Base-by-base conservation (phyloP, 2,329 filamentous ascomycete species). In the Penicillium aurantiogriseum region DNA sequence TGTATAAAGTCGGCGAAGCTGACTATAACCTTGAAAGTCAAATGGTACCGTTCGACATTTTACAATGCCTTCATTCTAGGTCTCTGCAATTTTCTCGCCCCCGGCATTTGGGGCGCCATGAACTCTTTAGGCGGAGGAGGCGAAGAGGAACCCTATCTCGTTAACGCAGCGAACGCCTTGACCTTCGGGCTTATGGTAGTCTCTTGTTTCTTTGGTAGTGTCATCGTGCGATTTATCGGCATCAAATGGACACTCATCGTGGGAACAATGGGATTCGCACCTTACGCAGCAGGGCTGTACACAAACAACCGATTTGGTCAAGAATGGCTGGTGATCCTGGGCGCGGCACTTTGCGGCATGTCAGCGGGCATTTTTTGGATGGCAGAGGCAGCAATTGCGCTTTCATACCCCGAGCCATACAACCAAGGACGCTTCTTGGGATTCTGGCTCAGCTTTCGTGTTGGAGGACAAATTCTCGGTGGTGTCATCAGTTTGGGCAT, bases 281-380 rank as follows among this genome's bases (percentile, higher is more conserved):
- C 87, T 0, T 91, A 83, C 61, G 87, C 88, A 0, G 88, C 88
- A 0, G 88, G 86, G 0, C 74, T 91, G 0, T 91, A 91, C 70
- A 84, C 82, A 3, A 89, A 91, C 72, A 91, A 90, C 67, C 81
- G 88, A 0, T 91, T 82, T 65, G 86, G 86, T 1, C 84, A 76
- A 0, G 82, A 87, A 62, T 91, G 88, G 88, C 80, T 90, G 10
- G 81, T 86, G 0, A 78, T 90, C 0, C 72, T 91, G 9, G 88
- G 88, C 0, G 87, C 86, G 0, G 86, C 86, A 0, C 76, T 88
- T 0, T 91, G 88, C 61, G 88, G 88, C 19, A 79, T 90, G 33
- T 87, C 85, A 0, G 88, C 88, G 0, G 88, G 88, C 0, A 78
- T 91, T 0, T 91, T 91, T 72, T 91, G 88, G 88, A 86, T 86